phyloP scores from a whole-genome alignment of 306 rosid species.

The Begonia fuchsioides region DNA sequence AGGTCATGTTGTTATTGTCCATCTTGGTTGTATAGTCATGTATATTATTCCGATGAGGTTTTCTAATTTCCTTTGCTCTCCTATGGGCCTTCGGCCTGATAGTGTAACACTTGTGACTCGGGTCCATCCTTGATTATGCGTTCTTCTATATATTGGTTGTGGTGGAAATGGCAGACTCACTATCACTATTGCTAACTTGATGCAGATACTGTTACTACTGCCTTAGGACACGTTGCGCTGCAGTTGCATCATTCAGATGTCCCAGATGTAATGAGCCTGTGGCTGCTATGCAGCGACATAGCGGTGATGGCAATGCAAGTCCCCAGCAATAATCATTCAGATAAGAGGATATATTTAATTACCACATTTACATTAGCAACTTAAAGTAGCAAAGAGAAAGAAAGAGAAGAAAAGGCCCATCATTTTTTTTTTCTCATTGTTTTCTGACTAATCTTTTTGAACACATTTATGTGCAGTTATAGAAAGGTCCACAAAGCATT shows the following conservation, averaged over 20 bases:
- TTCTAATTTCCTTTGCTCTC: not conserved
- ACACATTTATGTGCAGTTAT: too few relatives aligned
- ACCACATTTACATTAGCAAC: constrained; percentile 1
- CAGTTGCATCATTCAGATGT: constrained; percentile 81
- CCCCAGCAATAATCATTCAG: constrained; percentile 21
- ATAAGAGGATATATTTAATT: constrained; percentile 3
- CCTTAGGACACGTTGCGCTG: constrained; percentile 85
- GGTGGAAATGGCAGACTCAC: too few relatives aligned
- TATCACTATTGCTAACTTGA: not conserved
- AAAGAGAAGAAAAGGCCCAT: not conserved
- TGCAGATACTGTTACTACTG: constrained; percentile 94
- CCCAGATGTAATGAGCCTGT: constrained; percentile 77
- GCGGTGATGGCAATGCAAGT: constrained; percentile 13
- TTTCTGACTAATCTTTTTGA: too few relatives aligned
- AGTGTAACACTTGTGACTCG: not conserved
- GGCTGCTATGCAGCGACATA: constrained; percentile 72
- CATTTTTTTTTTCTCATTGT: too few relatives aligned
- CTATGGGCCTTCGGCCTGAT: not conserved
- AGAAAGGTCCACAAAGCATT: too few relatives aligned
- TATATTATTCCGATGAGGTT: not conserved
- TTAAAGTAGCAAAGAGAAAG: constrained; percentile 2
- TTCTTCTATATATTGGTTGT: too few relatives aligned
- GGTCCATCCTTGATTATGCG: not conserved
- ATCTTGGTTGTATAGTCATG: not conserved
- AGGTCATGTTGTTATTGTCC: constrained; percentile 1